Conservation (phyloP, 805 yeast genomes). For the Metschnikowia shivogae region DNA sequence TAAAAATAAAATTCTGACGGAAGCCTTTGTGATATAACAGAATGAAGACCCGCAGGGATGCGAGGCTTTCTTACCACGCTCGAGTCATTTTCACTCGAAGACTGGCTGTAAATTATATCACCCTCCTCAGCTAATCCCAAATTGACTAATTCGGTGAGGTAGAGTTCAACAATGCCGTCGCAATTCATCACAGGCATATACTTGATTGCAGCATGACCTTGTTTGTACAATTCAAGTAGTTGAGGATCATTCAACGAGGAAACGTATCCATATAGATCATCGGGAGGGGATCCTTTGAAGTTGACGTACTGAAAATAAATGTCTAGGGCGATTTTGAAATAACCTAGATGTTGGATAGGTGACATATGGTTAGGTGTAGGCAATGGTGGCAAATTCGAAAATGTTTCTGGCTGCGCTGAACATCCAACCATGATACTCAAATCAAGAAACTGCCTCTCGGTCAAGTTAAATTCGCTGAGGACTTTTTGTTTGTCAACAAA, state of each 20-base stretch:
- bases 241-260: conserved; percentile 44
- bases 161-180: conserved; percentile 66
- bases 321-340: conserved; percentile 39
- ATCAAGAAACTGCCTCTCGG: conserved; percentile 69
- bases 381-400: conserved; percentile 48
- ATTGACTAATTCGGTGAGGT: conserved; percentile 39
- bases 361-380: conserved; percentile 39
- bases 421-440: conserved; percentile 77
- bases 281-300: conserved; percentile 22
- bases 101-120: conserved; percentile 3
- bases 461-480: conserved; percentile 55
- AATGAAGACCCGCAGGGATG: conserved; percentile 78
- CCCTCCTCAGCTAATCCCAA: conserved; percentile 22
- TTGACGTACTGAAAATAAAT: conserved; percentile 32
- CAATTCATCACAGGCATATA: conserved; percentile 69
- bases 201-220: conserved; percentile 64
- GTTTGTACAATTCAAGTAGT: conserved; percentile 50
- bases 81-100: background rate
- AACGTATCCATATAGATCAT: conserved; percentile 43
- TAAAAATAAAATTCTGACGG: conserved; percentile 85
- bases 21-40: conserved; percentile 74
- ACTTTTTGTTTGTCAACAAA: conserved; percentile 58
- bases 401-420: conserved; percentile 61
- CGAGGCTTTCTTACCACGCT: conserved; percentile 12
- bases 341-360: conserved; percentile 38